Percentiles rank a stretch among this genome's conserved stretches.
These are phyloP conservation scores for Tardiomyces digboiensis DNA, from an alignment of 1,139 yeast species.

Conservation along the genomic window DNA sequence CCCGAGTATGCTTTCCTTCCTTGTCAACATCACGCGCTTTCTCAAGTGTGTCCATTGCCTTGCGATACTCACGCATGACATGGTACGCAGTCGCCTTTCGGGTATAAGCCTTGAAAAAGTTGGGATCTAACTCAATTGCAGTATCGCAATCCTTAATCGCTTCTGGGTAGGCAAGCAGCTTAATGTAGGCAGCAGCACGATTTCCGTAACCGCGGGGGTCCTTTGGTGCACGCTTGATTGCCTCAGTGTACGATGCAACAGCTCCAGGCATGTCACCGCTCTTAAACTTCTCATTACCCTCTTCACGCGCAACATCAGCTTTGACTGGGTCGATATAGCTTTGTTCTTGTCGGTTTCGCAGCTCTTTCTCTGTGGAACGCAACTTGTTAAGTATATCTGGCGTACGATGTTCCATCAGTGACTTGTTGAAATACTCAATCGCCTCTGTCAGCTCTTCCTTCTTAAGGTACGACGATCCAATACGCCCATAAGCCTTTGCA, in stretches of 20 bases:
- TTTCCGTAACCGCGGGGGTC: slow-evolving; percentile 97
- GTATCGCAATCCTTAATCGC: slow-evolving; percentile 87
- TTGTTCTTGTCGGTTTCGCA: slow-evolving; percentile 67
- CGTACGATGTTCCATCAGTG: slow-evolving; percentile 95
- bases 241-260: slow-evolving; percentile 89
- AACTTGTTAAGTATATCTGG: slow-evolving; percentile 88
- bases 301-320: slow-evolving; percentile 91
- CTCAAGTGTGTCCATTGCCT: slow-evolving; percentile 74
- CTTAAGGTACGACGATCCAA: slow-evolving; percentile 77
- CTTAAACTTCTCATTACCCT: slow-evolving; percentile 84
- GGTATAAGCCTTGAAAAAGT: slow-evolving; percentile 87
- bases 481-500: slow-evolving; percentile 90
- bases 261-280: slow-evolving; percentile 97
- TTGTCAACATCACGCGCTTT: slow-evolving; percentile 69
- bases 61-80: slow-evolving; percentile 80
- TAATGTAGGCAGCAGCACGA: slow-evolving; percentile 95
- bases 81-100: slow-evolving; percentile 95
- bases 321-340: slow-evolving; percentile 81
- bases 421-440: slow-evolving; percentile 72
- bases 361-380: slow-evolving; percentile 78
- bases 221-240: slow-evolving; percentile 91
- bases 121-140: slow-evolving; percentile 84
- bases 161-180: slow-evolving; percentile 95
- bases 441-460: slow-evolving; percentile 65
- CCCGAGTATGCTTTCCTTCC: slow-evolving; percentile 53